Evolutionary conservation across 2,329 filamentous ascomycete species (phyloP).

Genomic region (Cercospora sp.): DNA sequence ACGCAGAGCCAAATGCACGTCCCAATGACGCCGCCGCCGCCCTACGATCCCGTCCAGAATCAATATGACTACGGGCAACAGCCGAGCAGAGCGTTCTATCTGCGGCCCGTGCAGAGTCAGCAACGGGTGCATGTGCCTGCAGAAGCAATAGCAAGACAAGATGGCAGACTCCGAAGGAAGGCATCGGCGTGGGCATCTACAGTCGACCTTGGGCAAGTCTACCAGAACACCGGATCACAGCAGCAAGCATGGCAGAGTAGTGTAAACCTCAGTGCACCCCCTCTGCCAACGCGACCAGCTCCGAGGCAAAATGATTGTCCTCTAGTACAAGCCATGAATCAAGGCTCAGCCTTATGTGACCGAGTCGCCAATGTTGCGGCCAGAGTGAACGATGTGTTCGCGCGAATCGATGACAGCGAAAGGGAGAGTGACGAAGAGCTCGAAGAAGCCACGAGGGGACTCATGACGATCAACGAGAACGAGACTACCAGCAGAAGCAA

Average conservation of each 20-base stretch:
- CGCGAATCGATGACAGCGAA: conserved; percentile 66
- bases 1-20: not conserved
- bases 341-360: conserved; percentile 54
- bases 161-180: conserved; percentile 20
- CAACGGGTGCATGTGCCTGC: conserved; percentile 14
- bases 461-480: conserved; percentile 6
- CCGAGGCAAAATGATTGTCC: conserved; percentile 22
- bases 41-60: conserved; percentile 19
- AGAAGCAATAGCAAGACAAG: conserved; percentile 7
- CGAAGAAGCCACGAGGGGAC: conserved; percentile 44
- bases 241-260: conserved; percentile 23
- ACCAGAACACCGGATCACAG: conserved; percentile 2
- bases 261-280: conserved; percentile 10
- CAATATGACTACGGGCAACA: conserved; percentile 15
- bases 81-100: conserved; percentile 14
- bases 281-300: conserved; percentile 9
- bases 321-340: conserved; percentile 36
- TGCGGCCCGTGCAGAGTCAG: conserved; percentile 20
- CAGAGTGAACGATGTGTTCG: conserved; percentile 68
- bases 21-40: conserved; percentile 21
- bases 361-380: conserved; percentile 61
- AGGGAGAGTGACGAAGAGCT: conserved; percentile 53
- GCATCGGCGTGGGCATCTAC: conserved; percentile 21
- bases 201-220: conserved; percentile 14
- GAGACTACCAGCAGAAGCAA: not conserved